phyloP scores from a whole-genome alignment of 1,139 yeast genomes.

The Yamadazyma mexicana region DNA sequence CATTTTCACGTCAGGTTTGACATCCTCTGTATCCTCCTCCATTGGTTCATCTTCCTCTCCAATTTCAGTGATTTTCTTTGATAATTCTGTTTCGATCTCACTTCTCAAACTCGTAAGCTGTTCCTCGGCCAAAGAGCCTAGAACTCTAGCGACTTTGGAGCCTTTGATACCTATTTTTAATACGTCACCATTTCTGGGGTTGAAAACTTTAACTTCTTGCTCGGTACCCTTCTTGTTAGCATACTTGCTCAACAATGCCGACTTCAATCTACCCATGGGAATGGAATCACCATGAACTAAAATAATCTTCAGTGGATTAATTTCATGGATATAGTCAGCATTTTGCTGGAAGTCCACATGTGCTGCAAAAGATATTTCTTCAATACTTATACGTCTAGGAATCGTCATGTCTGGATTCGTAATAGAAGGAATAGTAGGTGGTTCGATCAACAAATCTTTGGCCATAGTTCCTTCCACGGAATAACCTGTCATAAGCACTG shows the following conservation, averaged over 20 bases:
- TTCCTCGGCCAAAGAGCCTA: constrained; percentile 71
- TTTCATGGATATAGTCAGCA: constrained; percentile 83
- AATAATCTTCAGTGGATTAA: constrained; percentile 79
- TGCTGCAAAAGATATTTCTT: constrained; percentile 97
- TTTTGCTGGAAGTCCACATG: constrained; percentile 97
- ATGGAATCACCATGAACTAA: constrained; percentile 97
- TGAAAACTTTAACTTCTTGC: constrained; percentile 86
- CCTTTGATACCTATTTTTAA: constrained; percentile 79
- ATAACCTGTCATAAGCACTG: constrained; percentile 90
- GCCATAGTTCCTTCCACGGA: constrained; percentile 99
- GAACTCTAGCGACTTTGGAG: constrained; percentile 79
- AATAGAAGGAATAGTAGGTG: constrained; percentile 80
- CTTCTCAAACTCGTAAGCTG: constrained; percentile 36
- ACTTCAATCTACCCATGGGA: constrained; percentile 95
- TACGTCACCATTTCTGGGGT: constrained; percentile 89
- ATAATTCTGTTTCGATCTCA: constrained; percentile 24
- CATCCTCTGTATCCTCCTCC: constrained; percentile 5
- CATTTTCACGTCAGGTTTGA: constrained; percentile 18
- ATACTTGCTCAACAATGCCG: constrained; percentile 87
- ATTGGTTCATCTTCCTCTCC: constrained; percentile 18
- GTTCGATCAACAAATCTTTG: constrained; percentile 81
- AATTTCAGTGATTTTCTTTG: constrained; percentile 17
- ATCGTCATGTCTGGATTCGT: constrained; percentile 77
- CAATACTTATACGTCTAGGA: constrained; percentile 86
- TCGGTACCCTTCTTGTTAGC: constrained; percentile 81